These are phyloP conservation scores for Phytophthora fragariae DNA, from an alignment of 352 stramenopile genomes.

Conservation along the genomic window DNA sequence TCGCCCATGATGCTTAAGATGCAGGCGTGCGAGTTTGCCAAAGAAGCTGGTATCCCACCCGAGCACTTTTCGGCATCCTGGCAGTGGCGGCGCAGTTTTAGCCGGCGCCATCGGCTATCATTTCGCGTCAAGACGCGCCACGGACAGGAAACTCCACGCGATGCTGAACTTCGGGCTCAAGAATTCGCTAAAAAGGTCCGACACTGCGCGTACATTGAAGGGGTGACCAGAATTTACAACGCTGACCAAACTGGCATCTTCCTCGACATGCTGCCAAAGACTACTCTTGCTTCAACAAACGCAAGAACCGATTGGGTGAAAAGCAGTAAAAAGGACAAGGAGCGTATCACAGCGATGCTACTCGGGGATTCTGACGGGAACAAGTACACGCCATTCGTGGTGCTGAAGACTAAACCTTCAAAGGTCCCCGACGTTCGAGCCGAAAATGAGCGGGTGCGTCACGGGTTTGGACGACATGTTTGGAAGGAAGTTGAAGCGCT, in stretches of 20 bases:
- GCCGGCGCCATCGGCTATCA: background rate
- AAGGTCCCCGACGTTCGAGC: background rate
- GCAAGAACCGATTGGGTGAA: slow-evolving; percentile 10
- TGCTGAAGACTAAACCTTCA: background rate
- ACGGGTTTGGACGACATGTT: background rate
- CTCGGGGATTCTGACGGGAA: background rate
- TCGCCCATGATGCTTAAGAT: background rate
- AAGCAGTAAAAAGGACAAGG: slow-evolving; percentile 4
- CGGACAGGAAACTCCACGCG: background rate
- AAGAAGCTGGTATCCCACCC: background rate
- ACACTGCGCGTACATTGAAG: background rate
- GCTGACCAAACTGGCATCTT: slow-evolving; percentile 8
- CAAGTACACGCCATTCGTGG: slow-evolving; percentile 7
- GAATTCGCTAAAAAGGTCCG: background rate
- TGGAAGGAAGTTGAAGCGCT: background rate
- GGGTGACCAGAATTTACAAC: slow-evolving; percentile 9
- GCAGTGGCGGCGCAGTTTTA: background rate
- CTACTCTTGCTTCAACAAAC: background rate
- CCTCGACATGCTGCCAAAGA: background rate
- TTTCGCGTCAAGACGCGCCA: background rate
- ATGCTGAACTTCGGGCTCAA: background rate
- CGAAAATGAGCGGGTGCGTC: background rate
- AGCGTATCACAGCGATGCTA: slow-evolving; percentile 3
- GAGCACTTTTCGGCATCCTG: background rate
- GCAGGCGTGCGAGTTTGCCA: background rate